Conservation (phyloP, 2,329 filamentous ascomycete genomes). For the Colletotrichum higginsianum region DNA sequence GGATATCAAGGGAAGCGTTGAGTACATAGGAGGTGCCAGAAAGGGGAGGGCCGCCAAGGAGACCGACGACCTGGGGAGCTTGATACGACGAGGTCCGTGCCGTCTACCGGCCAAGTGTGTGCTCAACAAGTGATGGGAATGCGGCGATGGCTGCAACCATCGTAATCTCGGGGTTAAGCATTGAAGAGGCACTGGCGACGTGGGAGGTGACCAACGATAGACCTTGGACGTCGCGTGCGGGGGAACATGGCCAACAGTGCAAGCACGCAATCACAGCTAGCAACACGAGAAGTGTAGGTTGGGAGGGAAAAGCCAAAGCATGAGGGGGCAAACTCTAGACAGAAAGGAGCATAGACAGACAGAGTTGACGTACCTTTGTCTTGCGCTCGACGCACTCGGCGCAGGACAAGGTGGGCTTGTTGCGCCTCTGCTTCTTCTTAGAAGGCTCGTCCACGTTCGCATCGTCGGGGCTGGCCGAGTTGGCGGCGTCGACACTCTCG, state of each 20-base stretch:
- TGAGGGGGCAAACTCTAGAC: not conserved
- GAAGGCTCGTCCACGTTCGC: slow-evolving; percentile 53
- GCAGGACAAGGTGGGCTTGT: slow-evolving; percentile 86
- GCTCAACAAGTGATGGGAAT: not conserved
- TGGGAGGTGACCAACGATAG: slow-evolving; percentile 6
- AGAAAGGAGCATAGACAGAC: slow-evolving; percentile 27
- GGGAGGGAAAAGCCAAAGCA: not conserved
- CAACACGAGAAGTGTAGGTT: not conserved
- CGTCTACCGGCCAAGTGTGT: slow-evolving; percentile 16
- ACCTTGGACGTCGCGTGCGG: not conserved
- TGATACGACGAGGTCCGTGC: not conserved
- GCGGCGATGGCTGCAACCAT: not conserved
- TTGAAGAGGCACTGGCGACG: not conserved
- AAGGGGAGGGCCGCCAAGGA: not conserved
- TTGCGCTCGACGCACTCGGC: slow-evolving; percentile 86
- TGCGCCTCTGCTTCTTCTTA: slow-evolving; percentile 84
- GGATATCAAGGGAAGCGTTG: not conserved
- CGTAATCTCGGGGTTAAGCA: not conserved
- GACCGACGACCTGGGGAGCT: not conserved
- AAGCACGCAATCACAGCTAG: not conserved
- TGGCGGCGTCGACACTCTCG: slow-evolving; percentile 19
- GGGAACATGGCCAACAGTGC: not conserved
- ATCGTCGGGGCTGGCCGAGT: slow-evolving; percentile 34
- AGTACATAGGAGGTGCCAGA: not conserved
- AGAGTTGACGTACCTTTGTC: slow-evolving; percentile 74